Percentiles rank a stretch among this genome's conserved stretches.
Conservation (phyloP, 768 basidiomycete species). For the Strobilomyces echinocephalus region DNA sequence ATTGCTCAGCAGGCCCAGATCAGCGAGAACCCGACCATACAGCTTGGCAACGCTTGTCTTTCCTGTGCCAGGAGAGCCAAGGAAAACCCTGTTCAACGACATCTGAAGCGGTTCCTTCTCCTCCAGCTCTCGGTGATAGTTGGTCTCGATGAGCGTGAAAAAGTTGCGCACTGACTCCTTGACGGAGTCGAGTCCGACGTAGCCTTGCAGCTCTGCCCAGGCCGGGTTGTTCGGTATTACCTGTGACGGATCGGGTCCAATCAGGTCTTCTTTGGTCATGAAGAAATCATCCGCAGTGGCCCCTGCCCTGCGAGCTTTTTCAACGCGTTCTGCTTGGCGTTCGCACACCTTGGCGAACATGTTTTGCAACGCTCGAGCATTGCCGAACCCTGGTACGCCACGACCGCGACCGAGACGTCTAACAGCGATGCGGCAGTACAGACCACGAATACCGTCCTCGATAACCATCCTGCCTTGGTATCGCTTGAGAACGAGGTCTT, state of each 20-base stretch:
- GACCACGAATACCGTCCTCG: conserved; percentile 48
- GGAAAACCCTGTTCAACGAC: conserved; percentile 60
- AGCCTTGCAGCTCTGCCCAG: conserved; percentile 47
- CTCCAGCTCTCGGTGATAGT: conserved; percentile 55
- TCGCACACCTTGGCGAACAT: conserved; percentile 43
- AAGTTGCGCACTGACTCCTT: conserved; percentile 50
- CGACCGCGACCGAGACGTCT: conserved; percentile 13
- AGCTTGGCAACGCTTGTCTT: conserved; percentile 67
- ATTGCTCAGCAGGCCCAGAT: conserved; percentile 62
- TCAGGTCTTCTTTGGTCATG: conserved; percentile 51
- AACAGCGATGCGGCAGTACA: conserved; percentile 42
- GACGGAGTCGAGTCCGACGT: conserved; percentile 54
- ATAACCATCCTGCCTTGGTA: conserved; percentile 50
- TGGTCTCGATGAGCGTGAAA: conserved; percentile 43
- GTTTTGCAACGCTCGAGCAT: conserved; percentile 57
- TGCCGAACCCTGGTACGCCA: conserved; percentile 54
- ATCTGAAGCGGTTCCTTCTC: conserved; percentile 50
- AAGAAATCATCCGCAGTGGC: conserved; percentile 44
- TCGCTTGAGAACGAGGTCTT: conserved; percentile 40
- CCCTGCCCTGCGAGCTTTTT: conserved; percentile 38
- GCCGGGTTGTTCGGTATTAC: conserved; percentile 42
- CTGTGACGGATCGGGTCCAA: conserved; percentile 58
- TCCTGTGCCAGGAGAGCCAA: conserved; percentile 67
- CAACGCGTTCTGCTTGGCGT: conserved; percentile 51
- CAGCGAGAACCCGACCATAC: conserved; percentile 59